Evolutionary conservation across 805 yeast species (phyloP), one percentile per base, ranked within the genome.

Genomic region (Kockiozyma suomiensis): DNA sequence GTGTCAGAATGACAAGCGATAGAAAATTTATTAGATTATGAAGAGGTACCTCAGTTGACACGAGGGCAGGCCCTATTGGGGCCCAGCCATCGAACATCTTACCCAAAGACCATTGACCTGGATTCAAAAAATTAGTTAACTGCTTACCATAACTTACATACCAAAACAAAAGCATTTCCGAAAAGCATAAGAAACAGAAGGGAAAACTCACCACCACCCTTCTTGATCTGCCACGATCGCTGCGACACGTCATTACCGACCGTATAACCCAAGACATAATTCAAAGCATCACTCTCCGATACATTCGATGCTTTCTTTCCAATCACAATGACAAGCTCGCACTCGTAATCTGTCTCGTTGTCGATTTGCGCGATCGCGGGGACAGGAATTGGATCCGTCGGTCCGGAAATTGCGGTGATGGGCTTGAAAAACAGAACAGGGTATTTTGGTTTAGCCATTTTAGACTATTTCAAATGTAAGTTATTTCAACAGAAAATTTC

Each of bases 41-140:
- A 21, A 30, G 15, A 50, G 47, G 23, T 51, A 60, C 68, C 32
- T 58, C 54, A 2, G 76, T 57, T 1, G 80, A 71, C 2, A 80
- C 82, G 49, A 82, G 73, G 6, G 79, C 80, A 4, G 86, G 86
- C 2, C 85, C 86, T 54, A 82, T 68, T 23, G 86, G 86, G 1
- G 85, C 83, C 79, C 80, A 82, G 3, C 79, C 78, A 59, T 82
- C 86, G 65, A 79, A 81, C 78, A 78, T 77, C 70, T 82, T 82
- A 10, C 83, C 82, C 10, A 78, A 70, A 40, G 77, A 72, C 76
- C 82, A 82, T 64, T 82, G 86, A 19, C 82, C 65, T 61, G 5
- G 17, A 15, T n/a, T n/a, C 33, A 30, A 45, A 19, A 4, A 15
- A 13, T 32, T 46, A 3, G 49, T 23, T 6, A 21, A 37, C 26